A percentile compares a stretch with the other conserved stretches of the same genome.
These are phyloP conservation scores for Quercus wislizeni DNA, from an alignment of 306 rosid genomes.

Conservation along the genomic window DNA sequence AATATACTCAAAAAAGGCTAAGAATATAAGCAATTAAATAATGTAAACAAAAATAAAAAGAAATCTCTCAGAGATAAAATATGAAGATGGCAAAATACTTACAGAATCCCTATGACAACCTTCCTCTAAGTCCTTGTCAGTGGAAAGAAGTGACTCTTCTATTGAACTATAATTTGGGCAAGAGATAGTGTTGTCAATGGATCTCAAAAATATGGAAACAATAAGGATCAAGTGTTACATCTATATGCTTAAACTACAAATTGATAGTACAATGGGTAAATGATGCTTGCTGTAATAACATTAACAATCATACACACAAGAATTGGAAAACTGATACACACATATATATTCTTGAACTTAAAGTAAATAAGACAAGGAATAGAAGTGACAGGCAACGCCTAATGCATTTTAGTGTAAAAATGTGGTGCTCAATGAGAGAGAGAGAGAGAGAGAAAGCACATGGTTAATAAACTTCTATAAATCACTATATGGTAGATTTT, in stretches of 20 bases:
- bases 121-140: conserved; percentile 66
- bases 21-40: background rate
- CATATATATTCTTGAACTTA: too few relatives aligned
- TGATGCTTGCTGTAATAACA: background rate
- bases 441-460: too few relatives aligned
- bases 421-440: too few relatives aligned
- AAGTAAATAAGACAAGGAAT: too few relatives aligned
- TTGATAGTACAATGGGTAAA: background rate
- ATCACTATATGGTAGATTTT: too few relatives aligned
- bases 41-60: conserved; percentile 6
- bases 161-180: conserved; percentile 50
- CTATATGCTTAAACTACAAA: background rate
- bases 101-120: conserved; percentile 51
- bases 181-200: conserved; percentile 16
- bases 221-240: background rate
- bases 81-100: conserved; percentile 34
- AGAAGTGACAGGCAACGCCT: too few relatives aligned
- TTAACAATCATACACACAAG: background rate
- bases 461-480: too few relatives aligned
- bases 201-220: background rate
- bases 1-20: background rate
- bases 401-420: too few relatives aligned
- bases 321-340: too few relatives aligned
- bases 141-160: conserved; percentile 75
- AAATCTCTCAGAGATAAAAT: conserved; percentile 14